Percentiles rank a stretch among this genome's conserved stretches.
phyloP scores from a whole-genome alignment of 2,329 filamentous ascomycete genomes.

The Xenosphaeropsis pyriputrescens region DNA sequence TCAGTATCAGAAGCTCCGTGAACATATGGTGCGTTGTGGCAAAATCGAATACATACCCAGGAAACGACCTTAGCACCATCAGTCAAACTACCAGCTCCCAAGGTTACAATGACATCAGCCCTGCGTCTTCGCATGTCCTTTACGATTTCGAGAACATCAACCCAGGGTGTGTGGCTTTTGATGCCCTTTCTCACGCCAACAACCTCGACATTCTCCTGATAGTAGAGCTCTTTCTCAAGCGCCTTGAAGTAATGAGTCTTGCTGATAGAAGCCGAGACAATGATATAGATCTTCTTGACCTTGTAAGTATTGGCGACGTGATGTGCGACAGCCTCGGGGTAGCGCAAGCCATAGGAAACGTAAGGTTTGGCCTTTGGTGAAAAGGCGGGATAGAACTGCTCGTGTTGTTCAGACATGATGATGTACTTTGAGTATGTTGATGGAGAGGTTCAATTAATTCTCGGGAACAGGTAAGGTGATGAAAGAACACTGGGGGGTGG shows the following conservation, averaged over 20 bases:
- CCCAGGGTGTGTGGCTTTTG: conserved; percentile 17
- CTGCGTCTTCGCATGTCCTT: conserved; percentile 10
- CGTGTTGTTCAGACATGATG: not conserved
- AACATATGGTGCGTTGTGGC: too few relatives aligned
- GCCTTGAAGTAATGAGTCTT: conserved; percentile 14
- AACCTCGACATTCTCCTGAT: conserved; percentile 8
- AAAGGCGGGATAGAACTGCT: conserved; percentile 4
- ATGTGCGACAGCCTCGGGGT: conserved; percentile 11
- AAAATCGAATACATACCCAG: conserved; percentile 6
- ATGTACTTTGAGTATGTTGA: too few relatives aligned
- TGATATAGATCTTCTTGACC: conserved; percentile 14
- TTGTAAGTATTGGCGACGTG: conserved; percentile 14
- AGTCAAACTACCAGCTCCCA: conserved; percentile 18
- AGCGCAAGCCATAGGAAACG: conserved; percentile 12
- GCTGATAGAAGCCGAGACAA: conserved; percentile 18
- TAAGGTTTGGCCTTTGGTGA: conserved; percentile 7
- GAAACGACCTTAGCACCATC: conserved; percentile 18
- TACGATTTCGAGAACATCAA: conserved; percentile 16
- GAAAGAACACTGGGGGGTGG: too few relatives aligned
- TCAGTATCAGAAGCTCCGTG: not conserved
- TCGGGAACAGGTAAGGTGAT: too few relatives aligned
- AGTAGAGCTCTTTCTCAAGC: conserved; percentile 9
- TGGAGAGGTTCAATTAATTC: too few relatives aligned
- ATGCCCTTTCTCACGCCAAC: conserved; percentile 16
- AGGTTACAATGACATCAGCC: conserved; percentile 17